Evolutionary conservation across 352 stramenopile species (phyloP), one percentile per base, ranked within the genome.

Genomic region (Phytophthora idaei): DNA sequence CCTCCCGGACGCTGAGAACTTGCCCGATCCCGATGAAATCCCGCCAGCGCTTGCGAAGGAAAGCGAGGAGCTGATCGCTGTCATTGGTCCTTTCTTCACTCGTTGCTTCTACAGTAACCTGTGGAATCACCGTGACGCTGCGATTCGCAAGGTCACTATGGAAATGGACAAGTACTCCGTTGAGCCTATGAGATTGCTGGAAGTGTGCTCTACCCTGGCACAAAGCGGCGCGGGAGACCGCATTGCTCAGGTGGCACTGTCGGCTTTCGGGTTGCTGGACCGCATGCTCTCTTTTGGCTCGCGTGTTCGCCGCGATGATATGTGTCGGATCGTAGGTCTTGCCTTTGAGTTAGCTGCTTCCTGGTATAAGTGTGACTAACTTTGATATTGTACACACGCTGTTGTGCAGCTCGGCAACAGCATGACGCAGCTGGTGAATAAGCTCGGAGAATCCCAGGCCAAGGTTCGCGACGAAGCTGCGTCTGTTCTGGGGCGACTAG

Each of bases 61-160:
- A 48, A 94, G 81, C 58, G 83, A 90, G 17, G 76, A 90, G 11
- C 77, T 96, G 32, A 91, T 96, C 17, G 51, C 64, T 8, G 73
- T 96, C 0, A 89, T 96, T 59, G 88, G 88, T 0, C 48, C 78
- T 1, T 96, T 92, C 57, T 80, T 96, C 50, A 90, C 84, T 7
- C 80, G 81, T 17, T 96, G 88, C 45, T 81, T 94, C 21, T 96
- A 94, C 71, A 94, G 86, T 61, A 96, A 96, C 41, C 54, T 93
- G 57, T 96, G 88, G 88, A 94, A 92, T 54, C 88, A 94, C 52
- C 80, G 88, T 6, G 88, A 94, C 37, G 86, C 81, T 5, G 85
- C 85, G n/a, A 92, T 94, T 57, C 81, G 85, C 3, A 96, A 94
- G 73, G 85, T 96, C 12, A 87, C 81, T 1, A 86, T 92, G 74